These are phyloP conservation scores for Tagetes erecta DNA, from an alignment of 129 eudicot species.

Conservation along the genomic window DNA sequence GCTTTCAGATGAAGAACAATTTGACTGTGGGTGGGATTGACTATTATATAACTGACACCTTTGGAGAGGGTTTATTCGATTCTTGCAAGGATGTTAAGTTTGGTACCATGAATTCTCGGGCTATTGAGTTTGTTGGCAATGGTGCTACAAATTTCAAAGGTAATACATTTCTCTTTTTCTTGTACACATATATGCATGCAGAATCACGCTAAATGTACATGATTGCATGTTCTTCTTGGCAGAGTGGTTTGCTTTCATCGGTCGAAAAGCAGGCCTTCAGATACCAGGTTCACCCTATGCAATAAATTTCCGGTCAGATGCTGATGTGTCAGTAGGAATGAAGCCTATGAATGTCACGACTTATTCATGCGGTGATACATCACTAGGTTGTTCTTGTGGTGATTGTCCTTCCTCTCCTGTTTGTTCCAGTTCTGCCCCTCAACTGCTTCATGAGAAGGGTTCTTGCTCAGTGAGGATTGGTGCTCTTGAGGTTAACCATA, in stretches of 20 bases:
- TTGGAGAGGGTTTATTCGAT: slow-evolving; percentile 76
- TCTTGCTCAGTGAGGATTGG: slow-evolving; percentile 87
- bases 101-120: slow-evolving; percentile 90
- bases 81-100: slow-evolving; percentile 98
- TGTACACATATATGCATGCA: slow-evolving; percentile 3
- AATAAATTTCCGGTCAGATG: slow-evolving; percentile 65
- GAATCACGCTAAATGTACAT: not conserved
- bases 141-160: slow-evolving; percentile 93
- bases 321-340: slow-evolving; percentile 78
- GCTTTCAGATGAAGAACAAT: slow-evolving; percentile 66
- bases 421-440: slow-evolving; percentile 70
- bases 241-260: slow-evolving; percentile 95
- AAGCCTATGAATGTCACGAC: slow-evolving; percentile 85
- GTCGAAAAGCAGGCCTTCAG: slow-evolving; percentile 57
- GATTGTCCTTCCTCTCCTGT: slow-evolving; percentile 82
- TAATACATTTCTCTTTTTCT: slow-evolving; percentile 22
- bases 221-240: slow-evolving; percentile 31
- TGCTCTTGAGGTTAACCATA: slow-evolving; percentile 51
- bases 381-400: slow-evolving; percentile 99
- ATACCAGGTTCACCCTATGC: slow-evolving; percentile 95
- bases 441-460: slow-evolving; percentile 44
- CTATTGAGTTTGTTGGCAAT: slow-evolving; percentile 85
- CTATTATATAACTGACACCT: slow-evolving; percentile 64
- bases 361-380: slow-evolving; percentile 89
- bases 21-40: slow-evolving; percentile 83